These are phyloP conservation scores for Nakazawaea molendinolei DNA, from an alignment of 805 yeast species.

Conservation along the genomic window DNA sequence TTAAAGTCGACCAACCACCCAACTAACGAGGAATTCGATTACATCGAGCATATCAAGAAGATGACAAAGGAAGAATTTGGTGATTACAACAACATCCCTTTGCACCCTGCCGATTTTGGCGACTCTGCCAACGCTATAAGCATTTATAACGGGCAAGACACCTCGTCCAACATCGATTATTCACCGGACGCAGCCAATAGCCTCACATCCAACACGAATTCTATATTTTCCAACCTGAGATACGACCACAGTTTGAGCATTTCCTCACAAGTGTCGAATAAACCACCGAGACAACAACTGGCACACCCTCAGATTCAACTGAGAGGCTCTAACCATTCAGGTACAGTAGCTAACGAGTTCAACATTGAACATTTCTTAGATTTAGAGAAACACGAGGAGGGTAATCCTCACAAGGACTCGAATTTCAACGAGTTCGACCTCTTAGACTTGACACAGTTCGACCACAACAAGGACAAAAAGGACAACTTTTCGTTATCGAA, in stretches of 20 bases:
- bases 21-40: conserved; percentile 24
- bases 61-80: conserved; percentile 29
- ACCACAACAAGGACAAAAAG: conserved; percentile 2
- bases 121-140: conserved; percentile 18
- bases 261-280: conserved; percentile 10
- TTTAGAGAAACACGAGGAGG: conserved; percentile 17
- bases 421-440: conserved; percentile 18
- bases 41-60: conserved; percentile 29
- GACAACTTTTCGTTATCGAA: conserved; percentile 18
- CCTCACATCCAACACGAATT: conserved; percentile 15
- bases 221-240: conserved; percentile 15
- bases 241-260: conserved; percentile 12
- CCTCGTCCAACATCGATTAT: conserved; percentile 5
- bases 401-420: conserved; percentile 2
- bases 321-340: not conserved
- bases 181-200: conserved; percentile 21
- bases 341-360: conserved; percentile 13
- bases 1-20: conserved; percentile 15
- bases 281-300: conserved; percentile 9
- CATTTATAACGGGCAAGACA: conserved; percentile 17
- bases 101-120: conserved; percentile 3
- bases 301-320: conserved; percentile 5
- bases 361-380: conserved; percentile 26
- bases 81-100: conserved; percentile 15
- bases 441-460: conserved; percentile 22